Conservation (phyloP, 2,329 filamentous ascomycete genomes). For the Allantophomopsis lycopodina region DNA sequence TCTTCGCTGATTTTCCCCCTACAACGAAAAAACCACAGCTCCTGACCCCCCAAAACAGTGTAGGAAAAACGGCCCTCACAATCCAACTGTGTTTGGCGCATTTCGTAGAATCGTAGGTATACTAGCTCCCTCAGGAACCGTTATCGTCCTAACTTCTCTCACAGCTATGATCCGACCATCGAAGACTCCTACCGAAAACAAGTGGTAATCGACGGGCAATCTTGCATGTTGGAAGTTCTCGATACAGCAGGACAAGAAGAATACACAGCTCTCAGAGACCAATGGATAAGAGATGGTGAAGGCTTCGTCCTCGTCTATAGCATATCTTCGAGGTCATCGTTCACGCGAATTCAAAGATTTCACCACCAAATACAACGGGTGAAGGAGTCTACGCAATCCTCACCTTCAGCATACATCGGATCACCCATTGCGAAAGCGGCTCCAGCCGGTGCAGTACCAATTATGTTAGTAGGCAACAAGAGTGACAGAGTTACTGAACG, state of each 20-base stretch:
- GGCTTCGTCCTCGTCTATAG: constrained; percentile 97
- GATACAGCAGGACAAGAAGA: constrained; percentile 98
- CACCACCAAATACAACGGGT: constrained; percentile 95
- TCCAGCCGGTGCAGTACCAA: constrained; percentile 53
- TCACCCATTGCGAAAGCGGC: constrained; percentile 49
- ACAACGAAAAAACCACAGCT: constrained; percentile 27
- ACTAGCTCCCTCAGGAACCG: neutral
- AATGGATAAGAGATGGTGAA: constrained; percentile 97
- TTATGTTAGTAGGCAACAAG: constrained; percentile 99
- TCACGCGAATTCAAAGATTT: constrained; percentile 87
- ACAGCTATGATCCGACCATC: constrained; percentile 66
- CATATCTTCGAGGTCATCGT: constrained; percentile 93
- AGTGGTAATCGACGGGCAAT: constrained; percentile 85
- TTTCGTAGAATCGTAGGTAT: constrained; percentile 68
- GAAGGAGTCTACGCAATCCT: constrained; percentile 75
- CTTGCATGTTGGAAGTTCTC: constrained; percentile 93
- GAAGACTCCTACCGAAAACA: constrained; percentile 83
- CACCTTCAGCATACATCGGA: constrained; percentile 57
- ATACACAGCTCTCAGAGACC: constrained; percentile 90
- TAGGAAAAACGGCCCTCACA: constrained; percentile 83
- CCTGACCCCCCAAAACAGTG: constrained; percentile 26
- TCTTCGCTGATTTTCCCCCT: too few species aligned
- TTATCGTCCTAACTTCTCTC: neutral
- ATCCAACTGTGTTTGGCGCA: constrained; percentile 97
- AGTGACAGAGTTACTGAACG: constrained; percentile 92